Conservation (phyloP, 139 green algal species). For the Spirogloea muscicola region DNA sequence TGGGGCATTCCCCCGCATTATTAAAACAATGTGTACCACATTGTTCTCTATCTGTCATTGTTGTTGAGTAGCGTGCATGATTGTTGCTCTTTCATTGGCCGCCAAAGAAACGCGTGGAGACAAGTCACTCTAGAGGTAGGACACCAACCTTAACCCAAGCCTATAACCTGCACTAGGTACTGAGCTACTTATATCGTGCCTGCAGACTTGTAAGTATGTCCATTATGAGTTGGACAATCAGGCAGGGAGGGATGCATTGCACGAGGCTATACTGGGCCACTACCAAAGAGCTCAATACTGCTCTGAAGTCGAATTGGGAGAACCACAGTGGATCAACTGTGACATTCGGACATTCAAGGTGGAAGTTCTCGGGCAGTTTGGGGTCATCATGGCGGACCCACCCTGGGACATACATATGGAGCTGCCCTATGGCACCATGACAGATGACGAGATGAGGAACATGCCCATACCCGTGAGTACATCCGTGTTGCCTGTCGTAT, state of each 20-base stretch:
- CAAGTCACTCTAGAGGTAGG: too few relatives aligned
- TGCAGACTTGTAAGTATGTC: slow-evolving; percentile 61
- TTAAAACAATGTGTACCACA: too few relatives aligned
- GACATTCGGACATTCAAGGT: slow-evolving; percentile 79
- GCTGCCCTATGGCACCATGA: slow-evolving; percentile 82
- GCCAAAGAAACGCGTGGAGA: too few relatives aligned
- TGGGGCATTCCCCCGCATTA: too few relatives aligned
- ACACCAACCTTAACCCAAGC: too few relatives aligned
- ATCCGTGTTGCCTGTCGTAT: too few relatives aligned
- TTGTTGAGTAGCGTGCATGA: too few relatives aligned
- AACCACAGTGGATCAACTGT: slow-evolving; percentile 78
- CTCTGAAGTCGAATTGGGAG: slow-evolving; percentile 34
- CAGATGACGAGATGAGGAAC: slow-evolving; percentile 71
- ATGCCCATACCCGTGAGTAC: slow-evolving; percentile 44
- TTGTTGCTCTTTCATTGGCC: too few relatives aligned
- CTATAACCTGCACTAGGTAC: too few relatives aligned
- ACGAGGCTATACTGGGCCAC: not conserved
- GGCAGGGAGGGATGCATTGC: too few relatives aligned
- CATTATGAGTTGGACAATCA: slow-evolving; percentile 78
- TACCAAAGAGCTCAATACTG: slow-evolving; percentile 19
- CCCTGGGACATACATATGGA: slow-evolving; percentile 84
- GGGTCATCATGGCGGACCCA: slow-evolving; percentile 83
- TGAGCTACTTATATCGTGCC: too few relatives aligned
- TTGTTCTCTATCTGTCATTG: too few relatives aligned
- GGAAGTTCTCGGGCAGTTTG: slow-evolving; percentile 66